phyloP scores from a whole-genome alignment of 106 monocot genomes.

The Xerophyta viscosa region DNA sequence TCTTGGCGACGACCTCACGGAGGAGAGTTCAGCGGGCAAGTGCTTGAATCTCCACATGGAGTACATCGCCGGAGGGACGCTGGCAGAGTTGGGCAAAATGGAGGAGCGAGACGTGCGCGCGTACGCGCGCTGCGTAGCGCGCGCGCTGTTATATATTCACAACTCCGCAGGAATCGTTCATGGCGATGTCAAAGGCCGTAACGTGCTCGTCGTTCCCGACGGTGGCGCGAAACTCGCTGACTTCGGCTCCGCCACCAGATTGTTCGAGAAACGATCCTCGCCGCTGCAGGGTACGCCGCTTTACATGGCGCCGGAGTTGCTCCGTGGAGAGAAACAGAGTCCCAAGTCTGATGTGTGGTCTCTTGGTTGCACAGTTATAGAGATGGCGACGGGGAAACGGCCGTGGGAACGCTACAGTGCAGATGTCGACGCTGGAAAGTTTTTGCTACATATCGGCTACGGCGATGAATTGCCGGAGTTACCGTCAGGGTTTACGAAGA shows the following conservation, averaged over 20 bases:
- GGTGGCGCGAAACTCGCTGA: slow-evolving; percentile 28
- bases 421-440: slow-evolving; percentile 10
- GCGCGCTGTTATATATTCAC: slow-evolving; percentile 35
- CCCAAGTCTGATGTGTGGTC: slow-evolving; percentile 86
- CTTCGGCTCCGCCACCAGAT: slow-evolving; percentile 34
- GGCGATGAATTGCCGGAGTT: slow-evolving; percentile 38
- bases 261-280: neutral
- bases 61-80: slow-evolving; percentile 35
- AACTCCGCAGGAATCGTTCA: slow-evolving; percentile 28
- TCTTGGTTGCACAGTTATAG: slow-evolving; percentile 88
- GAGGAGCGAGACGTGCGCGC: slow-evolving; percentile 18
- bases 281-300: slow-evolving; percentile 60
- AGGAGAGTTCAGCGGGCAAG: slow-evolving; percentile 5
- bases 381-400: slow-evolving; percentile 47
- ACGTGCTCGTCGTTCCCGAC: slow-evolving; percentile 22
- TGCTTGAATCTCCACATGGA: slow-evolving; percentile 43
- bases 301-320: slow-evolving; percentile 93
- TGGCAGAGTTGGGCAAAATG: slow-evolving; percentile 18
- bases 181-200: slow-evolving; percentile 53
- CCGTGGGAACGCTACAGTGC: slow-evolving; percentile 41
- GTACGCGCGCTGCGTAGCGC: slow-evolving; percentile 22
- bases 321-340: slow-evolving; percentile 24
- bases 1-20: slow-evolving; percentile 42
- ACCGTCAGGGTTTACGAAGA: slow-evolving; percentile 28
- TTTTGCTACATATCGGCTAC: slow-evolving; percentile 30